Conservation (phyloP, 1,284 basidiomycete genomes). For the Lignosus rhinocerotis region DNA sequence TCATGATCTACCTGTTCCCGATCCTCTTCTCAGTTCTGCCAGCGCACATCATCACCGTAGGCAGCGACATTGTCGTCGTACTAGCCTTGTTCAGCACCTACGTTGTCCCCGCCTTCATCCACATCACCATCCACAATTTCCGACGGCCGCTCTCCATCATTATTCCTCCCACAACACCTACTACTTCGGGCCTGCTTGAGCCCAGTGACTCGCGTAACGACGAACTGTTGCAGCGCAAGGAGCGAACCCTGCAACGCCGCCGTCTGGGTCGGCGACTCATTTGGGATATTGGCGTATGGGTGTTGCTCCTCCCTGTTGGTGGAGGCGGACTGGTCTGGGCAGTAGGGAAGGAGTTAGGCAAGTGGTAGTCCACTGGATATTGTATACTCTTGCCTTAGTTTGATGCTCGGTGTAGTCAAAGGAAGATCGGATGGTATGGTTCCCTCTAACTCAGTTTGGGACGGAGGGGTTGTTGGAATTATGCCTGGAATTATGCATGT, state of each 20-base stretch:
- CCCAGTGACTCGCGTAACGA: slow-evolving; percentile 42
- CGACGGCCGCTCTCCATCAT: slow-evolving; percentile 69
- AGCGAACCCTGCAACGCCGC: slow-evolving; percentile 65
- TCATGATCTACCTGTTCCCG: slow-evolving; percentile 40
- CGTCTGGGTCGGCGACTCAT: slow-evolving; percentile 62
- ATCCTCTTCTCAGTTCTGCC: slow-evolving; percentile 48
- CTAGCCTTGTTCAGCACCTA: slow-evolving; percentile 56
- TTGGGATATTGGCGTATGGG: slow-evolving; percentile 76
- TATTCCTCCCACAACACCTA: slow-evolving; percentile 46
- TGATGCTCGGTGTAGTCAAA: background rate
- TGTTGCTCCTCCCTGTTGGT: slow-evolving; percentile 54
- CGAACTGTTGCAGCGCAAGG: slow-evolving; percentile 73
- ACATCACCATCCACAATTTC: slow-evolving; percentile 69
- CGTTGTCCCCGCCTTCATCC: slow-evolving; percentile 61
- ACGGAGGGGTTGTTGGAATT: background rate
- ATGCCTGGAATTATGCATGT: too few relatives aligned
- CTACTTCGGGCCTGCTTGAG: slow-evolving; percentile 27
- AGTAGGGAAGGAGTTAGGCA: slow-evolving; percentile 44
- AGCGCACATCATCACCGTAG: slow-evolving; percentile 32
- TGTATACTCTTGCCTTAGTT: background rate
- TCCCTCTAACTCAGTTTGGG: slow-evolving; percentile 3
- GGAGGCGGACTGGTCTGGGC: slow-evolving; percentile 55
- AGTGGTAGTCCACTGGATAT: slow-evolving; percentile 37
- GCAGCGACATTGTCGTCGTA: slow-evolving; percentile 51
- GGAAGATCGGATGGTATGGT: background rate